These are phyloP conservation scores for Fusarium anguioides DNA, from an alignment of 2,329 filamentous ascomycete genomes.

Conservation along the genomic window DNA sequence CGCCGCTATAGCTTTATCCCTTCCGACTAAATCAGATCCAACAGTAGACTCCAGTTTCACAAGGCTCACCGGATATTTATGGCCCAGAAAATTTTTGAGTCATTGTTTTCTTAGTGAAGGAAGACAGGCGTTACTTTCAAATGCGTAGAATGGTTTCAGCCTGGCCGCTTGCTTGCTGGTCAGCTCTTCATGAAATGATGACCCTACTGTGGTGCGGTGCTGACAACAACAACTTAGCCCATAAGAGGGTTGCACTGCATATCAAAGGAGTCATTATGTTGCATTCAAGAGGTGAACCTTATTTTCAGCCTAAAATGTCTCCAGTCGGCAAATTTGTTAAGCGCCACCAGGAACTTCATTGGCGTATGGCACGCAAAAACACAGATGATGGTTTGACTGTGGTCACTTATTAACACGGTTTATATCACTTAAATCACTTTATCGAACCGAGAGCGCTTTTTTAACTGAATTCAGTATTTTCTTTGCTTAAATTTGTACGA, in stretches of 20 bases:
- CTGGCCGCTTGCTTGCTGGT: too few relatives aligned
- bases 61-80: too few relatives aligned
- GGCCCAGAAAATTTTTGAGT: too few relatives aligned
- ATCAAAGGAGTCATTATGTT: not conserved
- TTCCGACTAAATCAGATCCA: too few relatives aligned
- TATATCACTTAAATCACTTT: not conserved
- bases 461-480: not conserved
- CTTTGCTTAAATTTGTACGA: constrained; percentile 12
- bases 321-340: not conserved
- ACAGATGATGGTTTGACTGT: not conserved
- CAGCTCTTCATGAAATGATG: not conserved
- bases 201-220: not conserved
- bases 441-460: not conserved
- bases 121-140: too few relatives aligned
- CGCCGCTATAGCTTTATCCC: too few relatives aligned
- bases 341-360: not conserved
- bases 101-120: too few relatives aligned
- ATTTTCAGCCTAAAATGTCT: not conserved
- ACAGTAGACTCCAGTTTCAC: too few relatives aligned
- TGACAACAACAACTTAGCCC: not conserved
- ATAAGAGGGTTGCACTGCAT: not conserved
- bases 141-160: too few relatives aligned
- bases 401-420: not conserved
- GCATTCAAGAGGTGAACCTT: not conserved
- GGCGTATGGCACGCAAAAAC: not conserved